Evolutionary conservation across 1,284 basidiomycete genomes (phyloP).

Genomic region (Tylopilus orsonianus): DNA sequence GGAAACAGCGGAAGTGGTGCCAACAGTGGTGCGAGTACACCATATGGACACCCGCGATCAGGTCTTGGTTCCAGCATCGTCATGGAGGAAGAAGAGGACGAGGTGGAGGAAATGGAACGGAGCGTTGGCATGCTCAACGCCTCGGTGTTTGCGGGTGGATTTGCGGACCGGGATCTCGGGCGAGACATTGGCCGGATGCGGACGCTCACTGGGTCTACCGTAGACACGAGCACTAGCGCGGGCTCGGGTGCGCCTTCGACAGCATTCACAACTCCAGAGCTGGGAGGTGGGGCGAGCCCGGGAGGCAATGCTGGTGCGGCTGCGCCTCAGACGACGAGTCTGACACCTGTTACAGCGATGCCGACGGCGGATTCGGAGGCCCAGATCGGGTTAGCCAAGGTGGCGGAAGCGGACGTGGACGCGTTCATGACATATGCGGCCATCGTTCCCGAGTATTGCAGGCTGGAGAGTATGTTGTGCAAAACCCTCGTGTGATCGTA

Average conservation of each 20-base stretch:
- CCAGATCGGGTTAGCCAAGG: slow-evolving; percentile 73
- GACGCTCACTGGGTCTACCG: slow-evolving; percentile 51
- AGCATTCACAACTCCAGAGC: slow-evolving; percentile 64
- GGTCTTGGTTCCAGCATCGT: slow-evolving; percentile 61
- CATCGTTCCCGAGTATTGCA: slow-evolving; percentile 78
- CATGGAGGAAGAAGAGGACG: slow-evolving; percentile 76
- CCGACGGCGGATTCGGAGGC: slow-evolving; percentile 68
- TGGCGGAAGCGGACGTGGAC: slow-evolving; percentile 78
- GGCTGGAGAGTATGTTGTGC: slow-evolving; percentile 72
- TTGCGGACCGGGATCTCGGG: slow-evolving; percentile 39
- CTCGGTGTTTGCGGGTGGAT: slow-evolving; percentile 36
- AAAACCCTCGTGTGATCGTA: slow-evolving; percentile 52
- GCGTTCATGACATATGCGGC: slow-evolving; percentile 81
- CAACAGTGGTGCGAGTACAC: slow-evolving; percentile 59
- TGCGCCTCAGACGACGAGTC: slow-evolving; percentile 44
- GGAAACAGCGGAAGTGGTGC: slow-evolving; percentile 40
- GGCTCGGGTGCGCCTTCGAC: slow-evolving; percentile 44
- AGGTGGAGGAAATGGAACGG: slow-evolving; percentile 54
- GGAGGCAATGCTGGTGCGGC: slow-evolving; percentile 19
- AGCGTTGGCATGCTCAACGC: slow-evolving; percentile 28
- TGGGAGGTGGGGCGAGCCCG: slow-evolving; percentile 36
- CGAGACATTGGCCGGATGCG: slow-evolving; percentile 38
- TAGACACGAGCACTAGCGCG: slow-evolving; percentile 42
- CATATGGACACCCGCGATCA: slow-evolving; percentile 51
- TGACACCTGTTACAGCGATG: slow-evolving; percentile 68